A percentile compares a stretch with the other conserved stretches of the same genome.
Evolutionary conservation across 495 filamentous ascomycete genomes (phyloP).

Genomic region (Podospora pseudopauciseta): DNA sequence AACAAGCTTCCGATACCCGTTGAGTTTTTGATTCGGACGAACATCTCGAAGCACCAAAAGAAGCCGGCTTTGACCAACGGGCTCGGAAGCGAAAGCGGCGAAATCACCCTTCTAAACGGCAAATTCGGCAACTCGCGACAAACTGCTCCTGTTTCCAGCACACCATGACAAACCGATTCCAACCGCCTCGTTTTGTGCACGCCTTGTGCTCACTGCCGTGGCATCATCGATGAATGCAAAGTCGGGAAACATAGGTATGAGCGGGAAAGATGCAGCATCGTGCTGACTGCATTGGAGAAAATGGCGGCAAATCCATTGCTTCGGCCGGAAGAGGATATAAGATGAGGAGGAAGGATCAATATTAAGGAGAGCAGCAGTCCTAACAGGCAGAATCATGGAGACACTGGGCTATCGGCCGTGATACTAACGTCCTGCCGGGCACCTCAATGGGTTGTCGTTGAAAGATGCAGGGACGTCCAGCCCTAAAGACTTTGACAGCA

Average conservation of each 20-base stretch:
- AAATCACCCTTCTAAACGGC: not conserved
- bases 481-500: not conserved
- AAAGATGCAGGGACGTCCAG: slow-evolving; percentile 1
- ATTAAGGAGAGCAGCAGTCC: not conserved
- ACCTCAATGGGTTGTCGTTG: not conserved
- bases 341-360: not conserved
- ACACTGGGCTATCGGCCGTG: not conserved
- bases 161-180: not conserved
- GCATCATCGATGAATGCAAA: not conserved
- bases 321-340: not conserved
- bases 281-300: not conserved
- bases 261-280: not conserved
- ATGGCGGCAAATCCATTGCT: not conserved
- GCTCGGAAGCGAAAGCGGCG: slow-evolving; percentile 1
- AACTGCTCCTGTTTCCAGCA: not conserved
- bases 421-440: not conserved
- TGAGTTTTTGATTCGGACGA: not conserved
- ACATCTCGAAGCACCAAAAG: not conserved
- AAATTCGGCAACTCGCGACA: not conserved
- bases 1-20: not conserved
- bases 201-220: not conserved
- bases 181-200: not conserved
- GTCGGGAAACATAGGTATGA: not conserved
- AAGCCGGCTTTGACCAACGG: not conserved
- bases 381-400: not conserved